Evolutionary conservation across 2,329 filamentous ascomycete genomes (phyloP), one percentile per base, ranked within the genome.

Genomic region (Stagonosporopsis rhizophila): DNA sequence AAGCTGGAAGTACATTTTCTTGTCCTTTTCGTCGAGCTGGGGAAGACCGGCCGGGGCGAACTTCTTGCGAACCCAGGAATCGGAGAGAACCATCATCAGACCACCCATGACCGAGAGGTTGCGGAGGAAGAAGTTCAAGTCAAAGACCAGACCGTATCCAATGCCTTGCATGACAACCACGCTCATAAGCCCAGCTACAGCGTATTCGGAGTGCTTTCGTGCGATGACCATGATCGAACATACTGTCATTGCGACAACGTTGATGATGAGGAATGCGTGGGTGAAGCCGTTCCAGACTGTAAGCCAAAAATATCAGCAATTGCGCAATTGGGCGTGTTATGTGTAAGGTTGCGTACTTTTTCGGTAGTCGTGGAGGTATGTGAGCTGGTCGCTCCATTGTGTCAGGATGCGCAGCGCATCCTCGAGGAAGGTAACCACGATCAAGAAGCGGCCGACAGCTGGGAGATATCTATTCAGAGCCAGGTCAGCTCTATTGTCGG

Each of bases 1-100:
- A 60, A 99, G 89, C 86, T 98, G 95, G 81, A 99, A 96, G 84
- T 99, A 99, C 94, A 98, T 98, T 86, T 98, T 99, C 80, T 93
- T 91, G 78, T 99, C 95, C 87, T 98, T 98, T 84, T 99, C 95
- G 75, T 98, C 95, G 49, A 99, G 86, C 78, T 91, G 87, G 44
- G 95, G 95, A 49, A 99, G 85, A 44, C 95, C 95, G 44, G 95
- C 95, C 61, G 96, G 96, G 3, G 93, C 94, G 81, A 97, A 96
- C 77, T 88, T 91, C 87, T 98, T 98, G 80, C 93, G 90, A 63
- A 97, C 92, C 92, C 94, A 98, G 55, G 91, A 96, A 81, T 99
- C 95, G 37, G 93, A 97, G 44, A 99, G 85, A 19, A 99, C 95
- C 95, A 99, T 98, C 69, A 99, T 85, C 40, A 99, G 86, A 58